A percentile compares a stretch with the other conserved stretches of the same genome.
These are phyloP conservation scores for Myriosclerotinia duriaeana DNA, from an alignment of 2,329 filamentous ascomycete species.

Conservation along the genomic window DNA sequence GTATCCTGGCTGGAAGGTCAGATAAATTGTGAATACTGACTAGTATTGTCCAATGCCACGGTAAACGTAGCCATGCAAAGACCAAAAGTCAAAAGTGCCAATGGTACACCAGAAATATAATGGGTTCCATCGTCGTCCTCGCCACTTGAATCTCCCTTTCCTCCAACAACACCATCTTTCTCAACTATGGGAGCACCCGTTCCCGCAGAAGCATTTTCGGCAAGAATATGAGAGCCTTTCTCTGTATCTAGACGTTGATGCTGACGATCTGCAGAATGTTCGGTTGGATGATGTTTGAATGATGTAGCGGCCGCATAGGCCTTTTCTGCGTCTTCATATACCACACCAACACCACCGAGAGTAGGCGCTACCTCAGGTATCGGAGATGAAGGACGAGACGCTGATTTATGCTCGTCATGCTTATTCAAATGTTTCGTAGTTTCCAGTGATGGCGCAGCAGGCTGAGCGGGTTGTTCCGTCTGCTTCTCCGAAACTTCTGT, in stretches of 20 bases:
- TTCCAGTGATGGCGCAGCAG: slow-evolving; percentile 7
- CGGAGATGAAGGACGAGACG: neutral
- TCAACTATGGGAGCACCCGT: neutral
- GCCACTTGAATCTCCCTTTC: slow-evolving; percentile 18
- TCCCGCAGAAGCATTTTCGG: slow-evolving; percentile 2
- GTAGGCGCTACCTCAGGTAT: slow-evolving; percentile 3
- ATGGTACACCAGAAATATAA: slow-evolving; percentile 36
- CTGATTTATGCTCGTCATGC: slow-evolving; percentile 14
- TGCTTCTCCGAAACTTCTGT: slow-evolving; percentile 17
- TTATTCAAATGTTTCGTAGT: slow-evolving; percentile 2
- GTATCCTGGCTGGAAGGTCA: neutral
- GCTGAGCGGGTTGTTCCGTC: slow-evolving; percentile 23
- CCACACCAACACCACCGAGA: neutral
- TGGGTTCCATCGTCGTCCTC: slow-evolving; percentile 32
- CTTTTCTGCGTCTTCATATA: slow-evolving; percentile 11
- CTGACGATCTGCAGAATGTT: neutral
- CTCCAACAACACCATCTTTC: slow-evolving; percentile 9
- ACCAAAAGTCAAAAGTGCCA: slow-evolving; percentile 48
- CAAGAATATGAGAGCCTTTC: slow-evolving; percentile 8
- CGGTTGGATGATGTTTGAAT: neutral
- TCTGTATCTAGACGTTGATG: neutral
- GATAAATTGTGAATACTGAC: slow-evolving; percentile 29
- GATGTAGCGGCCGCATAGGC: neutral
- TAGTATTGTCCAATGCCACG: slow-evolving; percentile 41
- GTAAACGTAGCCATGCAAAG: slow-evolving; percentile 46